phyloP scores from a whole-genome alignment of 495 filamentous ascomycete species.

The Alectoria sarmentosa region DNA sequence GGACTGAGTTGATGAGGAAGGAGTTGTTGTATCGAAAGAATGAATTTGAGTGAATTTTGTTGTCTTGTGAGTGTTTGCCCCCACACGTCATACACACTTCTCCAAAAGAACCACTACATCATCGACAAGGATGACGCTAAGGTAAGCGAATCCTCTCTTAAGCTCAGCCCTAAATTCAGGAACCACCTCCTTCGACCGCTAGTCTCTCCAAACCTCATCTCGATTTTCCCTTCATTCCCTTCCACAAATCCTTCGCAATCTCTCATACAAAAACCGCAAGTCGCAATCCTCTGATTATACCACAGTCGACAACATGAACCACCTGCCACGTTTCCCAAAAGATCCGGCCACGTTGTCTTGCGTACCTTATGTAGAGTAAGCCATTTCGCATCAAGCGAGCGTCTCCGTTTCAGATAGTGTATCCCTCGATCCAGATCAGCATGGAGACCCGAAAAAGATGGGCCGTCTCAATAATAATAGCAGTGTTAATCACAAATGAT shows the following conservation, averaged over 20 bases:
- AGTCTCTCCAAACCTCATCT: neutral
- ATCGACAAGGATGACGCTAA: conserved; percentile 11
- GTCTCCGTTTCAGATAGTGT: neutral
- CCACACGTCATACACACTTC: conserved; percentile 6
- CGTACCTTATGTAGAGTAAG: too few relatives aligned
- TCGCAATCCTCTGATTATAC: neutral
- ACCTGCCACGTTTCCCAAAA: neutral
- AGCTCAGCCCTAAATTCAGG: conserved; percentile 19
- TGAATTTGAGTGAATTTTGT: too few relatives aligned
- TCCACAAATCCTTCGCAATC: neutral
- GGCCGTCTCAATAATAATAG: too few relatives aligned
- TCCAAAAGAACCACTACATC: conserved; percentile 2
- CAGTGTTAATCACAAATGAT: too few relatives aligned
- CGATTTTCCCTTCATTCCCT: neutral
- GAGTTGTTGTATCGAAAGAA: too few relatives aligned
- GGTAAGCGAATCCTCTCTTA: conserved; percentile 2
- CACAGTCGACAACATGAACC: too few relatives aligned
- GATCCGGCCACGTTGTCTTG: neutral
- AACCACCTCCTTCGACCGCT: neutral
- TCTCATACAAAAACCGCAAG: neutral
- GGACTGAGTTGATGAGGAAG: too few relatives aligned
- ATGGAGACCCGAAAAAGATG: too few relatives aligned
- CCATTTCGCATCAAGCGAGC: neutral
- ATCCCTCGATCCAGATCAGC: too few relatives aligned
- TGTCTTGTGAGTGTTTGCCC: neutral